Evolutionary conservation across 305 asterid species (phyloP), one percentile per base, ranked within the genome.

Genomic region (Solanum hybrid): DNA sequence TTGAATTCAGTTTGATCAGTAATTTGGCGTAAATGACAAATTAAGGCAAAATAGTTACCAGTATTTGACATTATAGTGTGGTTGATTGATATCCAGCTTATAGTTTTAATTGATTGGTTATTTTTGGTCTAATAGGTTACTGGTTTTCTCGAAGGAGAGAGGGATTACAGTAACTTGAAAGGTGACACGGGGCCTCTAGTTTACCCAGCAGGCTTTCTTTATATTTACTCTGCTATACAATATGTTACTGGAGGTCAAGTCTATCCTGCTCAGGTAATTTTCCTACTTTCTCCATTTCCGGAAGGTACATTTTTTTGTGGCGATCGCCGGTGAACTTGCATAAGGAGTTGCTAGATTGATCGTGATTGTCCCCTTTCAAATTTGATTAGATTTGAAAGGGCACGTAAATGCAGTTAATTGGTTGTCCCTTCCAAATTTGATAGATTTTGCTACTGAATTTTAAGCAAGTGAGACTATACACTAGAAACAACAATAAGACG

Each of bases 121-220:
- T 37, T 72, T 14, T 46, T 86, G 86, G 37, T 46, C 86, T 86
- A 75, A 84, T 88, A 96, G 98, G 98, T 96, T 77, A 92, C 89
- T 91, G 99, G 98, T 32, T 96, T 97, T 93, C 91, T 96, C 82
- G 94, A 91, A 89, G 99, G 99, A 40, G 99, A 97, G 91, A 94
- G 98, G 91, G 98, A 97, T 91, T 97, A 97, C 93, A 94, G 94
- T 91, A 95, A 95, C 90, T 91, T 97, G 95, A 92, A 94, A 92
- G 99, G 99, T 75, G 98, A 97, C 88, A 97, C 99, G 0, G 98
- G 99, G 85, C 99, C 99, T 88, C 91, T 97, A 75, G 99, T 97
- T 20, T 97, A 97, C 87, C 99, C 99, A 34, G 99, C 98, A 90
- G 99, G 99, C 26, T 97, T 96, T 93, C 99, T 97, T 26, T 96